Evolutionary conservation across 768 basidiomycete genomes (phyloP).

Genomic region (Auricularia sp.): DNA sequence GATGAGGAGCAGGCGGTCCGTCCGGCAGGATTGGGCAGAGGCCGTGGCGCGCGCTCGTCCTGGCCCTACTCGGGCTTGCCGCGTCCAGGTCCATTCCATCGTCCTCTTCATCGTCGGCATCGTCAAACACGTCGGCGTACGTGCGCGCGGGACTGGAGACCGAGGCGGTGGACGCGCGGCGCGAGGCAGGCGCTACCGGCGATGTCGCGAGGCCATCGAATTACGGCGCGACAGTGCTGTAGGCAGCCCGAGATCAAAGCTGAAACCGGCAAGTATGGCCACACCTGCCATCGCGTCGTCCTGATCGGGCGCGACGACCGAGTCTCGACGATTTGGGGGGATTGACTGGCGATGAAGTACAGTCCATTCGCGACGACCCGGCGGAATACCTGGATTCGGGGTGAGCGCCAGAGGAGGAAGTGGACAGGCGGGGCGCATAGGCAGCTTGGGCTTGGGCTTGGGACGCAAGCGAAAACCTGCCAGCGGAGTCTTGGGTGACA

Average conservation of each 20-base stretch:
- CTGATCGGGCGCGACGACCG: background rate
- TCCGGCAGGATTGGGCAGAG: background rate
- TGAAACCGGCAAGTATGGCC: background rate
- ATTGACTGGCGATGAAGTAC: too few species aligned
- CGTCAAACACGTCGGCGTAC: background rate
- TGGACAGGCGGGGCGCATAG: too few species aligned
- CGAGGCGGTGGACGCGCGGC: too few species aligned
- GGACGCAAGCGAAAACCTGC: too few species aligned
- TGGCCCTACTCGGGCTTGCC: too few species aligned
- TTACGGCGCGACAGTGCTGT: background rate
- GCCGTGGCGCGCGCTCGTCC: too few species aligned
- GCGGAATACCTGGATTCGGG: background rate
- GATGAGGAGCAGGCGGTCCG: background rate
- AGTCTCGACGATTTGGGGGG: too few species aligned
- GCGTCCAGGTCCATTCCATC: too few species aligned
- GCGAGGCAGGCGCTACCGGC: too few species aligned
- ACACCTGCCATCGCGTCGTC: background rate
- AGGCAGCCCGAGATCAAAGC: background rate
- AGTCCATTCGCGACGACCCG: too few species aligned
- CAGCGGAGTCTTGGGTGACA: too few species aligned
- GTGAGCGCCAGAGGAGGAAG: background rate
- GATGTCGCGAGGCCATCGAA: background rate
- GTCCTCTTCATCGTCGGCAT: background rate
- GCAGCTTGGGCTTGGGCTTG: too few species aligned
- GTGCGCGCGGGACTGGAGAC: background rate